These are phyloP conservation scores for Rubia balearica DNA, from an alignment of 305 asterid species.

Conservation along the genomic window DNA sequence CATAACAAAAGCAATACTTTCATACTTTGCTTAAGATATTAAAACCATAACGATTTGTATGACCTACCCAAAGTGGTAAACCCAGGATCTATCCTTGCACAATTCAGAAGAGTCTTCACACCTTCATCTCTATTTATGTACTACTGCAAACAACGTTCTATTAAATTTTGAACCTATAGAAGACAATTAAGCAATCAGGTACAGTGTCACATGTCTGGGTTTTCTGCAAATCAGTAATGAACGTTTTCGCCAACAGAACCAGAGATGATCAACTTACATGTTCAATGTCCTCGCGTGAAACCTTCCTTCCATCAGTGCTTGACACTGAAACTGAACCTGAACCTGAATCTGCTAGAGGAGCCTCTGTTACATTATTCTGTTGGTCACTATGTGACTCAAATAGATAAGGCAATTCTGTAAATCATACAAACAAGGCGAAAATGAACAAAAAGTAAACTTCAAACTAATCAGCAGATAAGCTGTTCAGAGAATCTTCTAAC, in stretches of 20 bases:
- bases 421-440: no score
- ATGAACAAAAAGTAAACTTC: no score
- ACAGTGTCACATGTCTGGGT: not conserved
- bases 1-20: not conserved
- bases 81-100: slow-evolving; percentile 98
- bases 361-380: slow-evolving; percentile 48
- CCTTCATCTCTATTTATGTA: slow-evolving; percentile 93
- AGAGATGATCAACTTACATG: slow-evolving; percentile 43
- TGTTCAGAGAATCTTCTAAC: no score
- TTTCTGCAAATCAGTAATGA: not conserved
- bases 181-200: slow-evolving; percentile 9
- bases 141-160: slow-evolving; percentile 83
- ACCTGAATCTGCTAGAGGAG: slow-evolving; percentile 64
- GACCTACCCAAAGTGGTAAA: slow-evolving; percentile 82
- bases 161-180: slow-evolving; percentile 78
- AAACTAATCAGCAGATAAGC: no score
- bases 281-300: slow-evolving; percentile 32
- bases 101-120: slow-evolving; percentile 80
- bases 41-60: slow-evolving; percentile 5
- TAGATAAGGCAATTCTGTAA: no score
- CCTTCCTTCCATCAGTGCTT: slow-evolving; percentile 46
- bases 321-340: slow-evolving; percentile 62
- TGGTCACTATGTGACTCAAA: slow-evolving; percentile 60
- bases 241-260: not conserved
- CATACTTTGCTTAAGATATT: not conserved